A percentile compares a stretch with the other conserved stretches of the same genome.
These are phyloP conservation scores for Termitomyces sp. DNA, from an alignment of 768 basidiomycete genomes.

Conservation along the genomic window DNA sequence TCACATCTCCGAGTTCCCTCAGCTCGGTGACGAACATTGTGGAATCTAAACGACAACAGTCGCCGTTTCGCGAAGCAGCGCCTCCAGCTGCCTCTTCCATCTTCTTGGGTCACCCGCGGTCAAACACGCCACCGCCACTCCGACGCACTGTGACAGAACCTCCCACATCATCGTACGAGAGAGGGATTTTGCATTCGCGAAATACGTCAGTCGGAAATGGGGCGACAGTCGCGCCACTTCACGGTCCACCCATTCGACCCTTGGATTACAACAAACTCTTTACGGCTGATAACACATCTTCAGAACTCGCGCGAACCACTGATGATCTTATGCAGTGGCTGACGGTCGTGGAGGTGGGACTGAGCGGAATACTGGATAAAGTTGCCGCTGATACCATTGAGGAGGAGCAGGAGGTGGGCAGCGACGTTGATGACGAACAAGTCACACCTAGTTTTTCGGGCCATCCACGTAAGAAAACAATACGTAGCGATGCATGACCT, in stretches of 20 bases:
- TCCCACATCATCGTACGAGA: slow-evolving; percentile 19
- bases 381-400: slow-evolving; percentile 52
- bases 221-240: slow-evolving; percentile 21
- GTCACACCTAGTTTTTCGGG: slow-evolving; percentile 5
- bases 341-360: slow-evolving; percentile 66
- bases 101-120: slow-evolving; percentile 37
- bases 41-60: slow-evolving; percentile 20
- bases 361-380: slow-evolving; percentile 64
- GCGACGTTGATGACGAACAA: slow-evolving; percentile 14
- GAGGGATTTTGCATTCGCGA: slow-evolving; percentile 12
- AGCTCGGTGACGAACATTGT: slow-evolving; percentile 23
- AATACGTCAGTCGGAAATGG: slow-evolving; percentile 26
- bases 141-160: slow-evolving; percentile 19
- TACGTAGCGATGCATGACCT: slow-evolving; percentile 9
- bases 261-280: slow-evolving; percentile 67
- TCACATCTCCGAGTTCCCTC: slow-evolving; percentile 38
- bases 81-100: slow-evolving; percentile 24
- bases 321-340: slow-evolving; percentile 80
- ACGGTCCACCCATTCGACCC: slow-evolving; percentile 54
- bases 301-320: slow-evolving; percentile 70
- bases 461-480: slow-evolving; percentile 4
- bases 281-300: slow-evolving; percentile 57
- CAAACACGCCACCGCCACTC: slow-evolving; percentile 30
- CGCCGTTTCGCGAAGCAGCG: slow-evolving; percentile 20
- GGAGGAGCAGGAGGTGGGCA: slow-evolving; percentile 56